Base-by-base conservation (phyloP, 441 rosid genomes). In the Gossypium davidsonii region DNA sequence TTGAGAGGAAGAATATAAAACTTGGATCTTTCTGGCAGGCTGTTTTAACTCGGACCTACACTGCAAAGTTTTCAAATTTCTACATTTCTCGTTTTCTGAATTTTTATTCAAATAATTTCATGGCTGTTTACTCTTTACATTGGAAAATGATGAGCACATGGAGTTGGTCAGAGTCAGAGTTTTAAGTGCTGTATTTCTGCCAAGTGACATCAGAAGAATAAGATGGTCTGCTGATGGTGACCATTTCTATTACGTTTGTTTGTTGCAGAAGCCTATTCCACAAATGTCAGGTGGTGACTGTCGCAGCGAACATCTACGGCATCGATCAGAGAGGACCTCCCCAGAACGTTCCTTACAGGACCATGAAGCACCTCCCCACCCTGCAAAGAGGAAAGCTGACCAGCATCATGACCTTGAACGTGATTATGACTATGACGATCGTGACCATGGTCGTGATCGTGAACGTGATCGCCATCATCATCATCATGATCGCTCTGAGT, bases 321-420 rank as follows among this genome's bases (percentile, higher is more conserved):
- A 75, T 37, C 85, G 84, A 21, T 46, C 85, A 0, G 85, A 82
- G 58, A 81, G 85, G 77, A 55, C 77, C 3, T 75, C 91, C 1
- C 83, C 77, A 2, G 88, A 82, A 14, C 88, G 77, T 9, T 55
- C 84, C 5, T 25, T 71, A 2, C 81, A 81, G 23, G 82, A 80
- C 44, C 61, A 63, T n/a, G 85, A 62, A 23, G 80, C 84, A 26
- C 85, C 85, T 2, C 70, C 84, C 0, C 85, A 84, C 12, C 80
- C 81, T 9, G 70, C 80, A 62, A 95, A 89, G 78, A 85, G 97
- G 57, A 93, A 90, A 77, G 64, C 89, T 0, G 92, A 90, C 5
- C 88, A 81, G 28, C 74, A 76, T 67, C 74, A 81, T 23, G 88
- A 87, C 8, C 83, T 79, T 48, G 82, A 84, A 2, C 78, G 79